A percentile compares a stretch with the other conserved stretches of the same genome.
phyloP scores from a whole-genome alignment of 2,329 filamentous ascomycete genomes.

The Colletotrichum incanum region DNA sequence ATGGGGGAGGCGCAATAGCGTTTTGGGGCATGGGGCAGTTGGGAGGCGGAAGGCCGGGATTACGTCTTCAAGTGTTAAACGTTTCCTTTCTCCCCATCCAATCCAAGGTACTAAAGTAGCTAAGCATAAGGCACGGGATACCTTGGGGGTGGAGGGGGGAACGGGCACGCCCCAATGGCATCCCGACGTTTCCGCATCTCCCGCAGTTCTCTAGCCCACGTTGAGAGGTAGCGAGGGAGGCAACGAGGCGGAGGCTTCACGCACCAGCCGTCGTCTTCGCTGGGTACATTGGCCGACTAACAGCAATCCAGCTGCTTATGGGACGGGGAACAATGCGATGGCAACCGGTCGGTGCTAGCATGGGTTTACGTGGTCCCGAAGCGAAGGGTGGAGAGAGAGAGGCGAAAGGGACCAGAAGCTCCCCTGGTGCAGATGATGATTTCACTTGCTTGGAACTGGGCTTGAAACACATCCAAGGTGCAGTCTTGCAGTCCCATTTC shows the following conservation, averaged over 20 bases:
- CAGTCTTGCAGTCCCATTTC: neutral
- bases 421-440: conserved; percentile 1
- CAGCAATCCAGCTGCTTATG: conserved; percentile 4
- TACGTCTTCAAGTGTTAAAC: conserved; percentile 31
- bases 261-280: neutral
- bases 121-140: neutral
- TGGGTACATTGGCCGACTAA: neutral
- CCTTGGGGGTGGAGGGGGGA: neutral
- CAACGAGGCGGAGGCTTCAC: conserved; percentile 13
- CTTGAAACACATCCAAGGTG: too few relatives aligned
- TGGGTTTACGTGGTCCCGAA: neutral
- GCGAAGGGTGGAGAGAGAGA: neutral
- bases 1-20: conserved; percentile 30
- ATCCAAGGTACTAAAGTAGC: neutral
- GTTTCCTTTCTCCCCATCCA: neutral
- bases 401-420: neutral
- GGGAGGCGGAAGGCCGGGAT: conserved; percentile 30
- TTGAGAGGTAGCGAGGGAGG: conserved; percentile 1
- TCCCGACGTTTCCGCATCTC: conserved; percentile 19
- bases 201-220: neutral
- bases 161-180: conserved; percentile 6
- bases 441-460: neutral
- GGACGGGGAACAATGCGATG: conserved; percentile 8
- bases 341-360: neutral
- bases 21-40: conserved; percentile 22